Evolutionary conservation across 2,329 filamentous ascomycete genomes (phyloP), one percentile per base, ranked within the genome.

Genomic region (Ceratocystis alfenasii): DNA sequence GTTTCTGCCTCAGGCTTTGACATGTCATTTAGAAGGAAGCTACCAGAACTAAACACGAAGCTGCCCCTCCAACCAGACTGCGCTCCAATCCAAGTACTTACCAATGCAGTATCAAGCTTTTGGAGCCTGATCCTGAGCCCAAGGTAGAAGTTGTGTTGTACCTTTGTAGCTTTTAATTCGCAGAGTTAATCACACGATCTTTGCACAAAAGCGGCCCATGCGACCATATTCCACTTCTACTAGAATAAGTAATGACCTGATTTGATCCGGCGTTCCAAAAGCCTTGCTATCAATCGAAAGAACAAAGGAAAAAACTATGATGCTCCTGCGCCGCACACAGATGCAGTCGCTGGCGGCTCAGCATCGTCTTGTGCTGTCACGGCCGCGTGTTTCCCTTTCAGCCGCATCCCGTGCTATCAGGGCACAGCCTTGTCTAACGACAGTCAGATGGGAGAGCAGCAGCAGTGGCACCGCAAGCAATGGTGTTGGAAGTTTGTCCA

Each of bases 371-470:
- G 36, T 63, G 46, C 36, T 66, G 25, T 53, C 61, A 20, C 65
- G 65, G 46, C 63, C 63, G 55, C 59, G 53, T 30, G 25, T 25
- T n/a, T 20, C 50, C 30, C n/a, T 55, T 44, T 61, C n/a, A 25
- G 30, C 36, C 7, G 20, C 44, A 15, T 59, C 46, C 17, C 55
- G 25, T 55, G 59, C 33, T 22, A 5, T 45, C 17, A 20, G 48
- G 12, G 48, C 22, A 53, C 48, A 53, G 48, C 48, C 20, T 53
- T 28, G 48, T 25, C 48, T 25, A 5, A 4, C 15, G 5, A 1
- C 46, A 12, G 45, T 25, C 28, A 61, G 64, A 66, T 69, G 68
- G 67, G 67, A 71, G 59, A 69, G 69, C 67, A 68, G 48, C 48
- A 20, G 5, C 45, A 69, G 69, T 66, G 68, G 48, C 48, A 48